Base-by-base conservation (phyloP, 2,329 filamentous ascomycete species). In the Ophiostoma pallidulum region DNA sequence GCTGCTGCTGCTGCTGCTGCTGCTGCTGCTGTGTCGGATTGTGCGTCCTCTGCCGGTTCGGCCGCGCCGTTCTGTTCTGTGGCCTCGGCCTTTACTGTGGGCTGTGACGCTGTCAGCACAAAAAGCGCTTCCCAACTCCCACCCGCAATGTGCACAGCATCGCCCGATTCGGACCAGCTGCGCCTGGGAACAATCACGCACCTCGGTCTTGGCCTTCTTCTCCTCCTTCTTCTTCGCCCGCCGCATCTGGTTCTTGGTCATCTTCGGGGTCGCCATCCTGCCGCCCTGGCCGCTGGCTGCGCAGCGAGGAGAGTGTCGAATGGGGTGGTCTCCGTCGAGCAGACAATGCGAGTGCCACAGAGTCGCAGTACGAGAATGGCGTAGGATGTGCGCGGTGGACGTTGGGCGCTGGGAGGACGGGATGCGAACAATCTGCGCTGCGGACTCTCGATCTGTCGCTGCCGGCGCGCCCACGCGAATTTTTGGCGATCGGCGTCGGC, bases 221-320 rank as follows among this genome's bases (percentile, higher is more conserved):
- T 87, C 80, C 59, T 88, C 85, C 81, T 95, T 96, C 78, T 92
- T 95, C 73, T 91, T 90, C 41, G 88, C 86, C 64, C 91, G 82
- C 64, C 89, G 80, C 72, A 90, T 83, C 68, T 94, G 88, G 68
- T 96, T 96, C 73, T 96, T 97, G 64, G 84, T 89, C 72, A 84
- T 81, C 71, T 91, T 94, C 56, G 74, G 66, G 55, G 71, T 65
- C 59, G 77, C 78, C 79, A 82, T 83, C 61, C 64, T 71, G 66
- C 45, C 40, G 40, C 35, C 44, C 49, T 43, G 40, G 32, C 45
- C 40, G 45, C 45, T 37, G 39, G 13, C 45, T 26, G 18, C 24
- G 45, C 38, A 31, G 45, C 38, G 31, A 28, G 32, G 9, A 28
- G 5, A 18, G 6, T 16, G n/a, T 14, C 19, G 32, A 39, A 44